A percentile compares a stretch with the other conserved stretches of the same genome.
Evolutionary conservation across 140 eudicot species (phyloP).

Genomic region (Senecio squalidus): DNA sequence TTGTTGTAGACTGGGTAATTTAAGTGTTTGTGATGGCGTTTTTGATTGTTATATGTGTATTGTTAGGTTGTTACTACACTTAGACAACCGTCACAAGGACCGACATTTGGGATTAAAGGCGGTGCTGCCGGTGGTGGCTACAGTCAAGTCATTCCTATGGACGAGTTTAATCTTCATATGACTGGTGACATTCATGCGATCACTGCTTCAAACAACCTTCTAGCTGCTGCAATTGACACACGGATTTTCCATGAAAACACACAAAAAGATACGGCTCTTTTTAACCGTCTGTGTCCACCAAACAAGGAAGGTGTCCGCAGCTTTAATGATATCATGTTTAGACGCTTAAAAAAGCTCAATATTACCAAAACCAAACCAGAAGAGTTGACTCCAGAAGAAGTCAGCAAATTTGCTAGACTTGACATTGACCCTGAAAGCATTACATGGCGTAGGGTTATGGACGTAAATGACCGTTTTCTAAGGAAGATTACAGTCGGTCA

Average conservation of each 20-base stretch:
- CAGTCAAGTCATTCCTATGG: slow-evolving; percentile 99
- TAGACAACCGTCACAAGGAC: slow-evolving; percentile 99
- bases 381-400: slow-evolving; percentile 79
- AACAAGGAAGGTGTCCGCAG: slow-evolving; percentile 74
- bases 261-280: slow-evolving; percentile 75
- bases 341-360: slow-evolving; percentile 81
- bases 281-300: slow-evolving; percentile 83
- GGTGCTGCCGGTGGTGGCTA: slow-evolving; percentile 99
- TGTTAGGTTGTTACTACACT: slow-evolving; percentile 90
- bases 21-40: slow-evolving; percentile 11
- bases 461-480: slow-evolving; percentile 86
- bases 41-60: slow-evolving; percentile 3
- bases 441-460: slow-evolving; percentile 98
- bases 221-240: slow-evolving; percentile 94
- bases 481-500: slow-evolving; percentile 90
- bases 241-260: slow-evolving; percentile 90
- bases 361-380: slow-evolving; percentile 73
- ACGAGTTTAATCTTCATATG: slow-evolving; percentile 95
- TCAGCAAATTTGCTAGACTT: slow-evolving; percentile 79
- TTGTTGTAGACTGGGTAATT: not conserved
- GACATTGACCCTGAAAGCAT: slow-evolving; percentile 83
- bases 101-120: slow-evolving; percentile 97
- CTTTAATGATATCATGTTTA: slow-evolving; percentile 72
- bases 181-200: slow-evolving; percentile 99
- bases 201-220: slow-evolving; percentile 96